Percentiles rank a stretch among this genome's conserved stretches.
phyloP scores from a whole-genome alignment of 768 basidiomycete genomes.

The Pleurotus tuoliensis region DNA sequence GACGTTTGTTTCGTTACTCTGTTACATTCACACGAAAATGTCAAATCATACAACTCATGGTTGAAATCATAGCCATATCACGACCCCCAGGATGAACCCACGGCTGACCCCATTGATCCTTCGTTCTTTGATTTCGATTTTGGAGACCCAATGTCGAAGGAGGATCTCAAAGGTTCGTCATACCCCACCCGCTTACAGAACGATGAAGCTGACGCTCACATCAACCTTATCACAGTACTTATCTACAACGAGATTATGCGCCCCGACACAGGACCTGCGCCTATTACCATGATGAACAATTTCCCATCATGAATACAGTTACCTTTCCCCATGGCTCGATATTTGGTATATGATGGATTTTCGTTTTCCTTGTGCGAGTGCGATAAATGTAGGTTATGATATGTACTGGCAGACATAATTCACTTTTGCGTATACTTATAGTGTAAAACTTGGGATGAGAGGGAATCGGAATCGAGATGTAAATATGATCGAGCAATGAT shows the following conservation, averaged over 20 bases:
- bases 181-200: slow-evolving; percentile 7
- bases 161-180: slow-evolving; percentile 59
- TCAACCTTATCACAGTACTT: slow-evolving; percentile 26
- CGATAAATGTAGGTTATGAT: too few relatives aligned
- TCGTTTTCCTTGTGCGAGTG: too few relatives aligned
- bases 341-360: too few relatives aligned
- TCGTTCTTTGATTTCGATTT: slow-evolving; percentile 84
- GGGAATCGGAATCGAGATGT: neutral
- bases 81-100: slow-evolving; percentile 86
- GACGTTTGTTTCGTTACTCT: too few relatives aligned
- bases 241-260: slow-evolving; percentile 52
- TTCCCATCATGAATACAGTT: neutral
- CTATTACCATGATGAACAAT: neutral
- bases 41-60: neutral
- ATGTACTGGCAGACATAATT: neutral
- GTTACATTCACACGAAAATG: neutral
- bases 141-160: slow-evolving; percentile 59
- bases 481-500: too few relatives aligned
- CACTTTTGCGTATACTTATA: too few relatives aligned
- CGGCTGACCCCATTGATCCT: slow-evolving; percentile 69
- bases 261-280: slow-evolving; percentile 11
- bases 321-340: too few relatives aligned
- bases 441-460: neutral
- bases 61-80: slow-evolving; percentile 66
- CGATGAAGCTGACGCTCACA: neutral